Evolutionary conservation across 306 rosid genomes (phyloP).

Genomic region (Medicago arabica): DNA sequence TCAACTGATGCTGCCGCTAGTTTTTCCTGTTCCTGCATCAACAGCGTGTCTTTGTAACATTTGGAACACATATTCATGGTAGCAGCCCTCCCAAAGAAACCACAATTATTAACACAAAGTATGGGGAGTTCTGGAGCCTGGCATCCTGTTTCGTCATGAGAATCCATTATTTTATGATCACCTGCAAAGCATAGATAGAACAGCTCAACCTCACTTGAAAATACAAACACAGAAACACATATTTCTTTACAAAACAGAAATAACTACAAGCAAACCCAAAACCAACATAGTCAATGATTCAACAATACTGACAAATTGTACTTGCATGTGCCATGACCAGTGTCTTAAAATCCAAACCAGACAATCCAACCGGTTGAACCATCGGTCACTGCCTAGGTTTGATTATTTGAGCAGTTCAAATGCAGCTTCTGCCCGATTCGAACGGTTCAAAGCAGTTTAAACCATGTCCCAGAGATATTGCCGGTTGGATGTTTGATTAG

Average conservation of each 20-base stretch:
- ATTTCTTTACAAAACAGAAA: not conserved
- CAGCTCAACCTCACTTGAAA: conserved; percentile 6
- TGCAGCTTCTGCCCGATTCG: not conserved
- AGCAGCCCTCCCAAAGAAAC: conserved; percentile 79
- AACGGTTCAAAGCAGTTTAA: not conserved
- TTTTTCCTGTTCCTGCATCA: conserved; percentile 76
- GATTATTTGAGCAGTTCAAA: not conserved
- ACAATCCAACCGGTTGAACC: not conserved
- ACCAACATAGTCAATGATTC: not conserved
- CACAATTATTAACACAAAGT: conserved; percentile 77
- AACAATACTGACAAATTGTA: not conserved
- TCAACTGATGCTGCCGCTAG: conserved; percentile 69
- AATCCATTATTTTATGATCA: conserved; percentile 58
- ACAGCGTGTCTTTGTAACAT: conserved; percentile 75
- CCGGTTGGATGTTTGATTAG: not conserved
- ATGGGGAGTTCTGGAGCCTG: conserved; percentile 74
- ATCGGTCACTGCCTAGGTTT: not conserved
- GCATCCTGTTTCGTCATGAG: conserved; percentile 81
- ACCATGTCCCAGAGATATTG: not conserved
- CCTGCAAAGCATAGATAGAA: conserved; percentile 47
- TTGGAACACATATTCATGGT: conserved; percentile 90
- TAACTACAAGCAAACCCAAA: not conserved
- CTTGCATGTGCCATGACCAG: not conserved
- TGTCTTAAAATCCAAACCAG: not conserved
- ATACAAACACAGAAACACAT: not conserved